Base-by-base conservation (phyloP, 257 asterid genomes). In the Cynanchum wilfordii region DNA sequence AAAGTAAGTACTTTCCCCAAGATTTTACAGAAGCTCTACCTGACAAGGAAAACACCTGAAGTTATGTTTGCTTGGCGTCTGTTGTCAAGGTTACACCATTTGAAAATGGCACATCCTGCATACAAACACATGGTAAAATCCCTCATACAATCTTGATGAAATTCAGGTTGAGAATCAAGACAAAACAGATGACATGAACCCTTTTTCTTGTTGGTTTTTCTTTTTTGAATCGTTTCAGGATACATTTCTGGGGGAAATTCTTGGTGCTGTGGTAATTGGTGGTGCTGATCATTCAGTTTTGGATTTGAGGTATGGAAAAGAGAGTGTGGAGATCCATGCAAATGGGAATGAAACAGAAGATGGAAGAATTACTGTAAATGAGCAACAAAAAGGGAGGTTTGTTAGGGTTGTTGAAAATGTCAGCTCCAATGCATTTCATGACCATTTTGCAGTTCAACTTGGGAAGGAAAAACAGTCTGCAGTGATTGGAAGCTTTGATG, bases 211-310 rank as follows among this genome's bases (percentile, higher is more conserved):
- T 68, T 10, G 50, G 15, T 24, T 16, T 25, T 17, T 27, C 3
- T 15, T 10, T 30, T 38, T 60, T 13, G 0, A 0, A 33, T 27
- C 10, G 25, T 49, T 68, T 49, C 79, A 93, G 98, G 95, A 87
- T 54, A 79, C 64, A 40, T 93, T 90, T 77, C 55, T 87, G 20
- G 97, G 98, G 44, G 98, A 93, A 77, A 85, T 86, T 60, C 85
- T 91, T 38, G 97, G 98, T 60, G 96, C 96, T 50, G 88, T 91
- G 27, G 56, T 88, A 68, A 57, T 90, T 76, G 91, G 79, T 17
- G 89, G 89, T 1, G 1, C 47, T 42, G 82, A 89, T 66, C 55
- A 55, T 30, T 71, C 89, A 19, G 66, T 70, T 24, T 78, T 90
- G 13, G 83, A 83, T 55, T 54, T 92, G 19, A 68, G 54, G 1